Evolutionary conservation across 768 basidiomycete genomes (phyloP), one percentile per base, ranked within the genome.

Genomic region (Mycena belliarum): DNA sequence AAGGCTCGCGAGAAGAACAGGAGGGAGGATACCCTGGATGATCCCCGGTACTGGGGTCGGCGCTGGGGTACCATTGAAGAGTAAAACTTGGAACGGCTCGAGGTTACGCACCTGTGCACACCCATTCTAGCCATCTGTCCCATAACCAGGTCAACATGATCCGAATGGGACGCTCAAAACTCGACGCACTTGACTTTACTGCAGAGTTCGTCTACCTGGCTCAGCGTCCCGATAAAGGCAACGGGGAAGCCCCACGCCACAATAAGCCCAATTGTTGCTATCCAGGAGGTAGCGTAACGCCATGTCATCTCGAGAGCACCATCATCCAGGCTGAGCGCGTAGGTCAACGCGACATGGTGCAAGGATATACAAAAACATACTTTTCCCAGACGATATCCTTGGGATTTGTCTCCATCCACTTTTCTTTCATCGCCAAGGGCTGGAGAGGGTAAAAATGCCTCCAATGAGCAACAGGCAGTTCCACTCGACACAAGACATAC

Each of bases 1-100:
- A 26, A 90, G 69, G 14, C 85, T 73, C 1, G 86, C 84, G 24
- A 91, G 72, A 8, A 88, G 73, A 1, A 80, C 65, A 14, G 88
- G 88, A 15, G 89, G 88, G 15, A 89, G 73, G 16, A 88, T 74
- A 70, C 88, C 88, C 62, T 82, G 78, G 44, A 90, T 79, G 55
- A 89, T 78, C 59, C 86, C 84, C 18, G 71, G 72, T 32, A 74
- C 61, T 20, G 74, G 67, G 21, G 64, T 61, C 6, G 75, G 75
- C 11, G 74, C 78, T 77, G 56, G 35, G 29, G n/a, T n/a, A n/a
- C n/a, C n/a, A n/a, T n/a, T n/a, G n/a, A n/a, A n/a, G n/a, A n/a
- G n/a, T n/a, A n/a, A n/a, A n/a, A 74, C 61, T 20, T 74, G 67
- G 21, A 64, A 60, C 6, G 75, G 75, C 11, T 73, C 78, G 76